Evolutionary conservation across 345 rosid genomes (phyloP), one percentile per base, ranked within the genome.

Genomic region (Salix viminalis): DNA sequence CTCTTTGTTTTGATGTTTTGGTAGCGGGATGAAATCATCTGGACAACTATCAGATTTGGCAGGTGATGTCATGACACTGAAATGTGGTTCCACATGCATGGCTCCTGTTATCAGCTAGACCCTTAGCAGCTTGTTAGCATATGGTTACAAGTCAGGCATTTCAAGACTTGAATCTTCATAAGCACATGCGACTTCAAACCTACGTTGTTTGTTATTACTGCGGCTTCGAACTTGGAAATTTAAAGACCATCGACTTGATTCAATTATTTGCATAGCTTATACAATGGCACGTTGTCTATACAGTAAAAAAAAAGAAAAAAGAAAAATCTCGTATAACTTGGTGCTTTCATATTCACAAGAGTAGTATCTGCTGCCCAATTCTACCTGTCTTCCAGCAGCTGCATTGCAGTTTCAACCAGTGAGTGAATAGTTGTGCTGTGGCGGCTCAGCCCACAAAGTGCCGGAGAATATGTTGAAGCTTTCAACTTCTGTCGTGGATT

Each of bases 391-490:
- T 60, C 65, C 54, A 72, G 42, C 23, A 77, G 52, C 23, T 65
- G 26, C 39, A 77, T 4, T 34, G 75, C 71, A 26, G 86, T 80
- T 78, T 90, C 94, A 5, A 86, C 90, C 73, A 94, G 77, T 65
- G 86, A 82, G 77, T 90, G 92, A 75, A 91, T 91, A 34, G 91
- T 80, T 46, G 80, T 77, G 80, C 86, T 85, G 83, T 92, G 92
- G 58, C 93, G 85, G 82, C 91, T 88, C 61, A 92, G 67, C 39
- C 97, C 97, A 39, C n/a, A 88, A 89, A 56, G 86, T 85, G 32
- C 94, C 94, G 0, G 93, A 94, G 90, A 94, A 92, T 39, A 92
- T 84, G 74, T 87, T 89, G 80, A 91, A 92, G 87, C 84, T 92
- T 78, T 94, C 98, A 9, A 91, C 77, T 85, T 92, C 97, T 32